Conservation (phyloP, 2,329 filamentous ascomycete species). For the Ophiostoma perfectum region DNA sequence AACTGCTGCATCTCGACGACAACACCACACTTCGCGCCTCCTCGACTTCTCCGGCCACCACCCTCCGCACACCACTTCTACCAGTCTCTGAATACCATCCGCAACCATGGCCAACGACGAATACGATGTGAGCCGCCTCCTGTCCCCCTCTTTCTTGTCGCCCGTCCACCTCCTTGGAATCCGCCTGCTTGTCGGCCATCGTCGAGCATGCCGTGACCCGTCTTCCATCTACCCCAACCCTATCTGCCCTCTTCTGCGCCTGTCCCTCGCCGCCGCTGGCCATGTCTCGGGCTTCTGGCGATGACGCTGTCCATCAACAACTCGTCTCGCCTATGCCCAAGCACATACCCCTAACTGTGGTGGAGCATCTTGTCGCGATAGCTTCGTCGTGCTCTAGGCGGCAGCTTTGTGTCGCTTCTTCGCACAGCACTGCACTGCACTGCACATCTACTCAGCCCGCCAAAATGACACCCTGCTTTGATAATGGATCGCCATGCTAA, state of each 20-base stretch:
- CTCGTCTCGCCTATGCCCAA: slow-evolving; percentile 3
- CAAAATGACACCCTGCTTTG: too few relatives aligned
- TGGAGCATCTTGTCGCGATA: slow-evolving; percentile 11
- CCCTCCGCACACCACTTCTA: not conserved
- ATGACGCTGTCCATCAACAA: not conserved
- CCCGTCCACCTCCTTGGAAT: not conserved
- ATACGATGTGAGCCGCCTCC: slow-evolving; percentile 76
- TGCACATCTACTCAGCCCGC: not conserved
- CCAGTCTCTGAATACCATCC: slow-evolving; percentile 4
- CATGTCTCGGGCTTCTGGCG: not conserved
- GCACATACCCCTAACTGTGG: slow-evolving; percentile 5
- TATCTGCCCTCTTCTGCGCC: not conserved
- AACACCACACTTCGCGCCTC: not conserved
- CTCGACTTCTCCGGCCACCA: slow-evolving; percentile 5
- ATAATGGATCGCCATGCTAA: slow-evolving; percentile 19
- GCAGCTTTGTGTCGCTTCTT: not conserved
- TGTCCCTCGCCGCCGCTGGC: not conserved
- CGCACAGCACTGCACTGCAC: too few relatives aligned
- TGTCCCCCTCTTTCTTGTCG: slow-evolving; percentile 13
- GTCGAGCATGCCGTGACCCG: not conserved
- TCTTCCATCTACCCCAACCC: not conserved
- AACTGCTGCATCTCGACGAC: slow-evolving; percentile 16
- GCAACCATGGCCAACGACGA: slow-evolving; percentile 92
- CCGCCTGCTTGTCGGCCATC: not conserved
- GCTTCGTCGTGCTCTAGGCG: not conserved